Base-by-base conservation (phyloP, 2,329 filamentous ascomycete genomes). In the Annulohypoxylon truncatum region DNA sequence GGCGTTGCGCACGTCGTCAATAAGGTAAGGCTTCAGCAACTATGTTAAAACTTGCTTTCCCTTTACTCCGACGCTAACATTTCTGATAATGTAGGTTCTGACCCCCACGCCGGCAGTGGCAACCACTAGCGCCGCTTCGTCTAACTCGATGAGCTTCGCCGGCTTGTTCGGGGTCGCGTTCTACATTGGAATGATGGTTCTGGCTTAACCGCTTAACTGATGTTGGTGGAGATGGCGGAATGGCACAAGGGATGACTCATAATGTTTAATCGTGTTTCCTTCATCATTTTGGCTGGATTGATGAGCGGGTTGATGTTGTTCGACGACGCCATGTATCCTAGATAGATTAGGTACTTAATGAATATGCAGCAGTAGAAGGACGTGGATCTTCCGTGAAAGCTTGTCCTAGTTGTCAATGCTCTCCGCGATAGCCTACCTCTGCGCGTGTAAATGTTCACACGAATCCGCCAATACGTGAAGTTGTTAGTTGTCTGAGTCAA, bases 1-100 rank as follows among this genome's bases (percentile, higher is more conserved):
- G 71, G 71, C 5, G 71, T 73, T 10, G 71, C 71, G 18, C 71
- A 73, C 40, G 67, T 73, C 10, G 63, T 73, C n/a, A 59, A 72
- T 50, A 61, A 71, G 67, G 71, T 72, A 61, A 50, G 60, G 8
- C 33, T n/a, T 40, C 10, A 13, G 10, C 7, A 46, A 4, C 12
- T 6, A 15, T 38, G 1, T 10, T 35, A n/a, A 20, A 28, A 24
- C 9, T 48, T 10, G 15, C 31, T 29, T 24, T 12, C 10, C 3
- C 1, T 38, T 20, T 20, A 4, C 13, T 51, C 15, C 10, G 13
- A 9, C 18, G 29, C 59, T 61, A 15, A 61, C 33, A 44, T 26
- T 15, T 42, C 1, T 18, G 24, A 51, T 26, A 53, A 48, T 33
- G 3, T 31, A 62, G 59, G 59, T 62, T 18, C 46, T 62, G 9